These are phyloP conservation scores for Vitis amurensis DNA, from an alignment of 164 flowering plant species.

Conservation along the genomic window DNA sequence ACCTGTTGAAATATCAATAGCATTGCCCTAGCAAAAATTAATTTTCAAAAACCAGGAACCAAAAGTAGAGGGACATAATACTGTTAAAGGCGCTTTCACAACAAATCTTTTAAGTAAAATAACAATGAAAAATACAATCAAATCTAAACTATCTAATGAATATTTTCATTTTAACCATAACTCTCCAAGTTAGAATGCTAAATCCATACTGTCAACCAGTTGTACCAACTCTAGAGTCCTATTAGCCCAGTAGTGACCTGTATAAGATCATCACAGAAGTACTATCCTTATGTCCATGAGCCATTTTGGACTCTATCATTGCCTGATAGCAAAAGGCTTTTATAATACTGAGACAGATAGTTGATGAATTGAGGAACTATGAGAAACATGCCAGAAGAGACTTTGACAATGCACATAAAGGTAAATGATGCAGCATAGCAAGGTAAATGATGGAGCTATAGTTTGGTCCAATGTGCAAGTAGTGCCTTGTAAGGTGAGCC, in stretches of 20 bases:
- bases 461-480: no score
- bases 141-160: background rate
- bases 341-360: no score
- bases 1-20: conserved; percentile 47
- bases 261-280: background rate
- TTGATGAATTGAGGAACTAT: no score
- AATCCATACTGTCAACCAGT: background rate
- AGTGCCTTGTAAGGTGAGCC: no score
- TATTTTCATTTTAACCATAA: background rate
- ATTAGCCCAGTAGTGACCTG: background rate
- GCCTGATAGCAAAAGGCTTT: background rate
- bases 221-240: background rate
- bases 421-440: no score
- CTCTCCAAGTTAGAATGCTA: background rate
- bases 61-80: background rate
- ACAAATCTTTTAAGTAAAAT: background rate
- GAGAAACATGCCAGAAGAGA: no score
- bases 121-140: background rate
- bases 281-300: background rate
- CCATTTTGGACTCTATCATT: background rate
- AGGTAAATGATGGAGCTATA: no score
- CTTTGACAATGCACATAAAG: no score
- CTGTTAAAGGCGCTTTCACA: background rate
- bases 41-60: background rate
- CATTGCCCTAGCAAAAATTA: conserved; percentile 6